Percentiles rank a stretch among this genome's conserved stretches.
Evolutionary conservation across 371 early-diverging fungal genomes (phyloP).

Genomic region (Capillidium rhysosporum): DNA sequence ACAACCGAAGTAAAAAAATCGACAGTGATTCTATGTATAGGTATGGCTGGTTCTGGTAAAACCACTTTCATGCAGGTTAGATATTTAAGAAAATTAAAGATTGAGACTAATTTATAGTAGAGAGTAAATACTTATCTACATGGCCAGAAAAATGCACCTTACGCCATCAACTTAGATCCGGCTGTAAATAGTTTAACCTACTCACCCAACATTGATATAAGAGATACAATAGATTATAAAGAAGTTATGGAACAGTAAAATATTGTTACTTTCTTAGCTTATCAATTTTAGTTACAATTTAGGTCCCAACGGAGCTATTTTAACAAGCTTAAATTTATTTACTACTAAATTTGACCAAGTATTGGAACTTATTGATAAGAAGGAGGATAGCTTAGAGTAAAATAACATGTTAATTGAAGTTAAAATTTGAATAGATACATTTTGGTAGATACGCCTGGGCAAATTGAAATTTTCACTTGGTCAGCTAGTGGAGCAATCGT

Average conservation of each 20-base stretch:
- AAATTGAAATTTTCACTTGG: slow-evolving; percentile 99
- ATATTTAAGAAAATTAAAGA: neutral
- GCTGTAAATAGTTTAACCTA: slow-evolving; percentile 87
- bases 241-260: slow-evolving; percentile 95
- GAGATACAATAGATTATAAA: slow-evolving; percentile 96
- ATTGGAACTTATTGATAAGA: slow-evolving; percentile 64
- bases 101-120: slow-evolving; percentile 17
- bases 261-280: neutral
- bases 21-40: slow-evolving; percentile 69
- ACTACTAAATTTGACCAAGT: slow-evolving; percentile 95
- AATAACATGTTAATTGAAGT: slow-evolving; percentile 10
- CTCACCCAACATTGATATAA: slow-evolving; percentile 93
- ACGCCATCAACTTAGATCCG: slow-evolving; percentile 96
- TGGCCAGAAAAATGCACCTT: slow-evolving; percentile 51
- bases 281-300: slow-evolving; percentile 48
- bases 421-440: slow-evolving; percentile 31
- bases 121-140: slow-evolving; percentile 76
- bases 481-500: slow-evolving; percentile 97
- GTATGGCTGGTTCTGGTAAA: slow-evolving; percentile 99
- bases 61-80: slow-evolving; percentile 93
- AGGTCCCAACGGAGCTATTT: slow-evolving; percentile 98
- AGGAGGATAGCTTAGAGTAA: slow-evolving; percentile 45
- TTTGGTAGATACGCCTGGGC: slow-evolving; percentile 99
- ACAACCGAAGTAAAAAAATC: slow-evolving; percentile 11
- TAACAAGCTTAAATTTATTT: slow-evolving; percentile 93